These are phyloP conservation scores for Pterocarpus macrocarpus DNA, from an alignment of 306 rosid genomes.

Conservation along the genomic window DNA sequence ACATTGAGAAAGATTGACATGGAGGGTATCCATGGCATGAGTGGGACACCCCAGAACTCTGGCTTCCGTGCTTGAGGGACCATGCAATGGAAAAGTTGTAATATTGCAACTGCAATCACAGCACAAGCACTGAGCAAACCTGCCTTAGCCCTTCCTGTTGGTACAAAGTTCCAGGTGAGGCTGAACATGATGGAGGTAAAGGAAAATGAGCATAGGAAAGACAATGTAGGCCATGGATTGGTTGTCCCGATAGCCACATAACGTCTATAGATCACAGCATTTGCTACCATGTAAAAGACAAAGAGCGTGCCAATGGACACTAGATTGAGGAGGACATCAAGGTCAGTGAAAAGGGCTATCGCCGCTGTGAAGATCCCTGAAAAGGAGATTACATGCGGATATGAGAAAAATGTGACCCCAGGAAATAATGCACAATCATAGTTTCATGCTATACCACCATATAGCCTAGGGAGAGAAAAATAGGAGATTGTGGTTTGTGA, in stretches of 20 bases:
- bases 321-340: conserved; percentile 74
- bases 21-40: conserved; percentile 97
- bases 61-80: conserved; percentile 88
- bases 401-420: conserved; percentile 37
- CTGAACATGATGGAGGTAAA: conserved; percentile 69
- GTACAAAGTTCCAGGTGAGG: conserved; percentile 75
- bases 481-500: neutral
- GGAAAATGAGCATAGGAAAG: conserved; percentile 77
- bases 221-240: conserved; percentile 87
- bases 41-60: conserved; percentile 93
- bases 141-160: conserved; percentile 62
- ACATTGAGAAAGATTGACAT: conserved; percentile 79
- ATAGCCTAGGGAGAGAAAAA: conserved; percentile 27
- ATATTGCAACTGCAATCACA: conserved; percentile 56
- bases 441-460: conserved; percentile 34
- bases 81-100: conserved; percentile 72
- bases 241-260: conserved; percentile 76
- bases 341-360: conserved; percentile 85
- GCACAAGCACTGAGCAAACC: conserved; percentile 64
- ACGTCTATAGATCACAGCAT: conserved; percentile 86
- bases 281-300: conserved; percentile 98
- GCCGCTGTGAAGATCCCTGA: conserved; percentile 93
- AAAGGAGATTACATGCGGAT: conserved; percentile 47
- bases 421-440: neutral
- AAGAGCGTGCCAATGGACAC: conserved; percentile 95